phyloP scores from a whole-genome alignment of 306 rosid genomes.

The Corylus avellana region DNA sequence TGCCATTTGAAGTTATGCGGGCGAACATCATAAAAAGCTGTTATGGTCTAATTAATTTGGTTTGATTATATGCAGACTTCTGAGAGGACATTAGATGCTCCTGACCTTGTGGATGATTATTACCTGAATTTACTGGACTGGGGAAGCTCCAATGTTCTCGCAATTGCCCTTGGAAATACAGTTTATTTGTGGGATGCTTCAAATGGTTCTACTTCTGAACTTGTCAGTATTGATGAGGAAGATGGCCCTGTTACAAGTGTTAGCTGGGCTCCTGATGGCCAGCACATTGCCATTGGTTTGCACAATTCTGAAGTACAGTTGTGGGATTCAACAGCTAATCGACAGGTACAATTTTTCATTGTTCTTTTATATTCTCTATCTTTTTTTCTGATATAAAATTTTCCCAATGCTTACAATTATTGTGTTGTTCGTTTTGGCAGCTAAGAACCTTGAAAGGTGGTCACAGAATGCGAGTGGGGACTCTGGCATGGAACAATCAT shows the following conservation, averaged over 20 bases:
- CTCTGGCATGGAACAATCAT: slow-evolving; percentile 80
- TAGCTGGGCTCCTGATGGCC: slow-evolving; percentile 82
- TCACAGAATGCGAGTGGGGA: slow-evolving; percentile 67
- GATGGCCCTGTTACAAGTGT: slow-evolving; percentile 72
- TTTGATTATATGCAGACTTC: slow-evolving; percentile 46
- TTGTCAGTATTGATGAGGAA: slow-evolving; percentile 64
- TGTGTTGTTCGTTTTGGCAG: slow-evolving; percentile 42
- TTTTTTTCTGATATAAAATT: background rate
- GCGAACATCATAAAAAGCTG: no score
- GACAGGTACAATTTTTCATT: slow-evolving; percentile 36
- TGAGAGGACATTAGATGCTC: slow-evolving; percentile 82
- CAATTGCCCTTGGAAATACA: slow-evolving; percentile 61
- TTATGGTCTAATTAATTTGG: background rate
- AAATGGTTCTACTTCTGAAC: slow-evolving; percentile 60
- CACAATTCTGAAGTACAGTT: slow-evolving; percentile 72
- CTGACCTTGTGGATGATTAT: slow-evolving; percentile 68
- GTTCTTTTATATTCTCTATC: slow-evolving; percentile 7
- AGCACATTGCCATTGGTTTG: slow-evolving; percentile 67
- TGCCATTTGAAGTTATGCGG: no score
- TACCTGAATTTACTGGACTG: slow-evolving; percentile 75
- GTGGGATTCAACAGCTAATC: slow-evolving; percentile 60
- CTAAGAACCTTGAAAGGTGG: slow-evolving; percentile 65
- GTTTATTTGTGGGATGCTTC: slow-evolving; percentile 75
- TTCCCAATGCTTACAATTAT: background rate
- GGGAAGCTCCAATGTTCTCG: slow-evolving; percentile 62